These are phyloP conservation scores for Vigna radiata DNA, from an alignment of 306 rosid species.

Conservation along the genomic window DNA sequence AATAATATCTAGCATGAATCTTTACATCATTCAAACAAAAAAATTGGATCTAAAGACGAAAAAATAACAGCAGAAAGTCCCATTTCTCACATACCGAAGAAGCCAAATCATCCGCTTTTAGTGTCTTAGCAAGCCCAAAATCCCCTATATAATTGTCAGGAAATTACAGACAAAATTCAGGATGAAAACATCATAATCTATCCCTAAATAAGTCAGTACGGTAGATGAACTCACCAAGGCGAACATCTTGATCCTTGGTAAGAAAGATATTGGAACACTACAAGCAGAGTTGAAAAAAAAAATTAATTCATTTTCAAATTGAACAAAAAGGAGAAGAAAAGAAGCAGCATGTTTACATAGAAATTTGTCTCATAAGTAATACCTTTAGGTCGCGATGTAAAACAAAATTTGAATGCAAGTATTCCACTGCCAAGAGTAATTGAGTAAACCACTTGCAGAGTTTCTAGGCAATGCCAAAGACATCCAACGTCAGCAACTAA, in stretches of 20 bases:
- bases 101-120: constrained; percentile 94
- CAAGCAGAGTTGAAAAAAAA: constrained; percentile 44
- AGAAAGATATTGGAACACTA: constrained; percentile 98
- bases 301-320: constrained; percentile 20
- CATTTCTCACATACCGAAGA: constrained; percentile 77
- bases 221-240: constrained; percentile 72
- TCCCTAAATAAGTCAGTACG: constrained; percentile 34
- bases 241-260: constrained; percentile 90
- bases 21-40: not conserved
- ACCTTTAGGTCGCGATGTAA: constrained; percentile 96
- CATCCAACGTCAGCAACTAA: constrained; percentile 41
- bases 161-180: constrained; percentile 46
- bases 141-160: constrained; percentile 66
- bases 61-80: constrained; percentile 29
- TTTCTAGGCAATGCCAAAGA: constrained; percentile 64
- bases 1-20: not conserved
- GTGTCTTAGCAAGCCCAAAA: constrained; percentile 97
- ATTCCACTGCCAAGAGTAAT: constrained; percentile 84
- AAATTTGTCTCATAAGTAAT: constrained; percentile 30
- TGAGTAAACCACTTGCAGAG: constrained; percentile 95
- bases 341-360: not conserved
- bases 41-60: not conserved
- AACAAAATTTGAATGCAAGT: constrained; percentile 81
- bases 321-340: not conserved
- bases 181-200: constrained; percentile 33